A percentile compares a stretch with the other conserved stretches of the same genome.
Evolutionary conservation across 306 rosid species (phyloP).

Genomic region (Lotus japonicus): DNA sequence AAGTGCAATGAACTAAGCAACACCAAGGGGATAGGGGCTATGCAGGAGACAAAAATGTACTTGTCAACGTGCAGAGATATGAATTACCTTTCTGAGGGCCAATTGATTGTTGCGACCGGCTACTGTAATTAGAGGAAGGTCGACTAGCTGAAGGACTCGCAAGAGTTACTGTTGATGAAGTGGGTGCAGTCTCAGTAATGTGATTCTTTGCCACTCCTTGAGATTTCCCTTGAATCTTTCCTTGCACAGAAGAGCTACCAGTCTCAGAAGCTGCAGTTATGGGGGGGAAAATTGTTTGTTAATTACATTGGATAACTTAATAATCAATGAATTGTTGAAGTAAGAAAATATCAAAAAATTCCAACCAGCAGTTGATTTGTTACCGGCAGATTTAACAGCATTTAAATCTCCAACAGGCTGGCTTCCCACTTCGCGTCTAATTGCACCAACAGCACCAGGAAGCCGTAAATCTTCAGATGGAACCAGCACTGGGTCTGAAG

Average conservation of each 20-base stretch:
- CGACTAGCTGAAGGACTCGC: conserved; percentile 48
- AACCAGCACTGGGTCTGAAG: conserved; percentile 61
- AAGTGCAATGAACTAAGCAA: not conserved
- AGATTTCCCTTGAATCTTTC: conserved; percentile 48
- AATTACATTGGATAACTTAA: conserved; percentile 14
- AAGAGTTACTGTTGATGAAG: conserved; percentile 45
- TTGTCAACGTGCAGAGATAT: not conserved
- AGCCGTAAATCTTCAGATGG: conserved; percentile 52
- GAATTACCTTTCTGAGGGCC: conserved; percentile 73
- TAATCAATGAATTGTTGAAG: conserved; percentile 2
- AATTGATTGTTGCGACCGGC: conserved; percentile 52
- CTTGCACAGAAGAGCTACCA: conserved; percentile 45
- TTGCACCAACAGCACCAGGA: conserved; percentile 59
- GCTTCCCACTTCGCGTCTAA: conserved; percentile 55
- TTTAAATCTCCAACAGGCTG: conserved; percentile 45
- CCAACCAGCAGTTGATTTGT: conserved; percentile 48
- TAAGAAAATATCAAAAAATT: conserved; percentile 14
- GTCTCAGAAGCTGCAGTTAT: conserved; percentile 48
- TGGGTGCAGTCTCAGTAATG: conserved; percentile 36
- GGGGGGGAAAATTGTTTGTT: not conserved
- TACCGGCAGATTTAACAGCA: conserved; percentile 35
- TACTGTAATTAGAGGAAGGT: conserved; percentile 69
- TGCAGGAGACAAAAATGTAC: not conserved
- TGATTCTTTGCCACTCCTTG: conserved; percentile 54
- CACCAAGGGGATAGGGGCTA: not conserved